Base-by-base conservation (phyloP, 495 filamentous ascomycete species). In the Pseudomonodictys pantanalensis region DNA sequence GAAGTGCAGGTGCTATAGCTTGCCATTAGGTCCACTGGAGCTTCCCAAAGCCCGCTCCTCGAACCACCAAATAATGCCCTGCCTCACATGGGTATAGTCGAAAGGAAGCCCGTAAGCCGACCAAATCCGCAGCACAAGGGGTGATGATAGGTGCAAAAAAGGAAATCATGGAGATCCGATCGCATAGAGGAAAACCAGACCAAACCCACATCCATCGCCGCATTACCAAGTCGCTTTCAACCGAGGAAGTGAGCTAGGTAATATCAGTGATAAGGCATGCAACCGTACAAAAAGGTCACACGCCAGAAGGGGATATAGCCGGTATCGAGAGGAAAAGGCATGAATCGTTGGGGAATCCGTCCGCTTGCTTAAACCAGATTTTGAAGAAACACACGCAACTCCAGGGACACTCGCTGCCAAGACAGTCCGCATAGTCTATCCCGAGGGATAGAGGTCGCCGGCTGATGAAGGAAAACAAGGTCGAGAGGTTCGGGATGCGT, bases 291-390 rank as follows among this genome's bases (percentile, higher is more conserved):
- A 53, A 11, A 38, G 41, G 46, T 17, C 15, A 35, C 51, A 54
- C 23, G 22, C 20, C 18, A 12, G 33, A 17, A 43, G 41, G 38
- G 25, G 38, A 49, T 18, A 45, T n/a, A 39, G 39, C 33, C 23
- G 23, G 23, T n/a, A 22, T 17, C 22, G 26, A 11, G 52, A 53
- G 45, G 60, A 66, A 57, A 48, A 66, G 51, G 61, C 62, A 61
- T 66, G 39, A 66, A 49, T 65, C 56, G 54, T 64, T 46, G 60
- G 60, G 44, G 56, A 46, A 54, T 53, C 60, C 60, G 48, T 29
- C 60, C 60, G 60, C 60, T 64, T 38, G 60, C 60, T 58, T 42
- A 26, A 50, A 64, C 45, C 53, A 35, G 50, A 58, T 64, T 64
- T 64, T 58, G 46, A 54, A 64, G 3, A 56, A 24, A 64, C 45